Percentiles rank a stretch among this genome's conserved stretches.
Evolutionary conservation across 2,329 filamentous ascomycete genomes (phyloP).

Genomic region (Paracamarosporium sp.): DNA sequence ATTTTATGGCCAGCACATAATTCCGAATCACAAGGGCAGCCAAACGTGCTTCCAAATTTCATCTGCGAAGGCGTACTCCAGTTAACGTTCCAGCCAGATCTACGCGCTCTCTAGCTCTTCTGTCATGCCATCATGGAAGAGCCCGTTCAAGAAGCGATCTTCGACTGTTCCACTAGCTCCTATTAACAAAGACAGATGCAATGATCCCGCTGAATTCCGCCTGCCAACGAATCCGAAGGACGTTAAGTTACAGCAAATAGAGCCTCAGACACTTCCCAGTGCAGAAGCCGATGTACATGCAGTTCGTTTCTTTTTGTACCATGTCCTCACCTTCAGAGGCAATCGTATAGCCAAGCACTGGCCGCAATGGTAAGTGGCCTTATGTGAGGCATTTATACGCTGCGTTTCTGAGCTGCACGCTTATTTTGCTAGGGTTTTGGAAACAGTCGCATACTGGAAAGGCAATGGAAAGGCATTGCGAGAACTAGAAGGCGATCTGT

Average conservation of each 20-base stretch:
- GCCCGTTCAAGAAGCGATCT: background rate
- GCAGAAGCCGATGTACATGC: slow-evolving; percentile 13
- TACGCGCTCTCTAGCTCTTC: too few species aligned
- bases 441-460: slow-evolving; percentile 27
- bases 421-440: slow-evolving; percentile 22
- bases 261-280: slow-evolving; percentile 11
- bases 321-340: slow-evolving; percentile 20
- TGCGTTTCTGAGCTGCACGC: background rate
- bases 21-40: too few species aligned
- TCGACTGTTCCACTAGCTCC: background rate
- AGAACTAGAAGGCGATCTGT: slow-evolving; percentile 9
- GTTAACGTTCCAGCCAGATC: too few species aligned
- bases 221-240: background rate
- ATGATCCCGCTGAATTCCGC: background rate
- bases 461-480: slow-evolving; percentile 22
- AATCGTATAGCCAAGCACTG: slow-evolving; percentile 16
- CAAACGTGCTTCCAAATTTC: too few species aligned
- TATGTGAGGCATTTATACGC: background rate
- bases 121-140: background rate
- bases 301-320: slow-evolving; percentile 29
- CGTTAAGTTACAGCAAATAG: slow-evolving; percentile 6
- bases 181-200: background rate
- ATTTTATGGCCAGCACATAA: too few species aligned
- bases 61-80: too few species aligned
- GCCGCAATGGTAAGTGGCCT: slow-evolving; percentile 20